Evolutionary conservation across 306 rosid genomes (phyloP).

Genomic region (Nissolia schottii): DNA sequence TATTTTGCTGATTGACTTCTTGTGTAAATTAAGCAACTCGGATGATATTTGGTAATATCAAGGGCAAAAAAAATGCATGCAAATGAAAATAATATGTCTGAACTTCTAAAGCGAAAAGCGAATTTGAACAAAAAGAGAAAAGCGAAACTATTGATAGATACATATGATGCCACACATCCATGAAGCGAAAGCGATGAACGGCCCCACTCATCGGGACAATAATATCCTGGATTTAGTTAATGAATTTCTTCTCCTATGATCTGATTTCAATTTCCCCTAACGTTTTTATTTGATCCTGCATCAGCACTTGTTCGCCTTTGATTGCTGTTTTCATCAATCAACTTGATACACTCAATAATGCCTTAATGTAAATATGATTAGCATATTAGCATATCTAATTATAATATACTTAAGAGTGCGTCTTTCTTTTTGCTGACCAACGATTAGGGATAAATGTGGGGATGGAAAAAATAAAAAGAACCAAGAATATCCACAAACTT

Average conservation of each 20-base stretch:
- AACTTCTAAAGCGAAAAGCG: neutral
- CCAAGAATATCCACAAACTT: constrained; percentile 14
- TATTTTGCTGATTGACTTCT: neutral
- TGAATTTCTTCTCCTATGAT: neutral
- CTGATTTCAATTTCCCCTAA: neutral
- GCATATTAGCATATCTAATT: neutral
- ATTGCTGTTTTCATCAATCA: neutral
- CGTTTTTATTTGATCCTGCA: neutral
- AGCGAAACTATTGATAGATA: neutral
- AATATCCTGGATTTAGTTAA: neutral
- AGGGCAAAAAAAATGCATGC: too few species aligned
- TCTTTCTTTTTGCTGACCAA: neutral
- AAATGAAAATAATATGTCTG: neutral
- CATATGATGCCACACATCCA: neutral
- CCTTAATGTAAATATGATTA: neutral
- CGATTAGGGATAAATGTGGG: constrained; percentile 9
- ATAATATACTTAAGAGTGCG: neutral
- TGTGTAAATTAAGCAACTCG: neutral
- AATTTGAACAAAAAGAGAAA: neutral
- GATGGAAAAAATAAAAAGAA: neutral
- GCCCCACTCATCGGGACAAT: neutral
- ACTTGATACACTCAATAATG: neutral
- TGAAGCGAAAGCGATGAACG: neutral
- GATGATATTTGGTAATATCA: neutral
- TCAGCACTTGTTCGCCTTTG: neutral